Evolutionary conservation across 1,284 basidiomycete genomes (phyloP).

Genomic region (Boletus semigastroideus): DNA sequence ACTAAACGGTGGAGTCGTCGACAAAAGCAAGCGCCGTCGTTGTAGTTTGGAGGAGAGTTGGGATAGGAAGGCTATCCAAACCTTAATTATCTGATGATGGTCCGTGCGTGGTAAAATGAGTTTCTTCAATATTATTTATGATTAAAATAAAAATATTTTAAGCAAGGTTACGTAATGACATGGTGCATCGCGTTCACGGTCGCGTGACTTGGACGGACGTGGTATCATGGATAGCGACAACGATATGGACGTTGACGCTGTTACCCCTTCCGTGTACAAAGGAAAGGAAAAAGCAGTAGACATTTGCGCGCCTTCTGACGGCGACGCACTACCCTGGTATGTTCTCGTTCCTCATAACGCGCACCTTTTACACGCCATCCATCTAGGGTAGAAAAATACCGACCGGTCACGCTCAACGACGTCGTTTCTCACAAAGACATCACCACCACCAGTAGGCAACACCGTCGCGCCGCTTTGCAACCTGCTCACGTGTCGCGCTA

Average conservation of each 20-base stretch:
- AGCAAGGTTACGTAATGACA: conserved; percentile 21
- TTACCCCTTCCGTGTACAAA: conserved; percentile 39
- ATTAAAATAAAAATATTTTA: too few relatives aligned
- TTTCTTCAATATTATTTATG: conserved; percentile 17
- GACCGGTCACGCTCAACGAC: conserved; percentile 85
- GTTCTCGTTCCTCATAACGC: conserved; percentile 17
- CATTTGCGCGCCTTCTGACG: conserved; percentile 40
- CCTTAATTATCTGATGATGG: conserved; percentile 42
- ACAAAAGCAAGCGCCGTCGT: conserved; percentile 63
- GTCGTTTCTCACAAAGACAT: conserved; percentile 96
- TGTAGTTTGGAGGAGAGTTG: conserved; percentile 15
- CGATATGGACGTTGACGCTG: conserved; percentile 47
- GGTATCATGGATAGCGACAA: conserved; percentile 56
- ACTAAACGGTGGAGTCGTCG: conserved; percentile 83
- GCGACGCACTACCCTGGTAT: conserved; percentile 75
- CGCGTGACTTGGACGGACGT: not conserved
- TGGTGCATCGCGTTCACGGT: not conserved
- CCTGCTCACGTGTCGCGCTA: conserved; percentile 34
- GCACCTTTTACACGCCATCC: not conserved
- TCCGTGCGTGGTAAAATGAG: conserved; percentile 38
- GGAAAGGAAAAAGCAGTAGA: conserved; percentile 68
- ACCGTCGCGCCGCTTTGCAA: not conserved
- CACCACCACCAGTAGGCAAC: conserved; percentile 78
- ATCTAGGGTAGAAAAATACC: conserved; percentile 92
- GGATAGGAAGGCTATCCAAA: conserved; percentile 28